Evolutionary conservation across 768 basidiomycete genomes (phyloP).

Genomic region (Collybia nuda): DNA sequence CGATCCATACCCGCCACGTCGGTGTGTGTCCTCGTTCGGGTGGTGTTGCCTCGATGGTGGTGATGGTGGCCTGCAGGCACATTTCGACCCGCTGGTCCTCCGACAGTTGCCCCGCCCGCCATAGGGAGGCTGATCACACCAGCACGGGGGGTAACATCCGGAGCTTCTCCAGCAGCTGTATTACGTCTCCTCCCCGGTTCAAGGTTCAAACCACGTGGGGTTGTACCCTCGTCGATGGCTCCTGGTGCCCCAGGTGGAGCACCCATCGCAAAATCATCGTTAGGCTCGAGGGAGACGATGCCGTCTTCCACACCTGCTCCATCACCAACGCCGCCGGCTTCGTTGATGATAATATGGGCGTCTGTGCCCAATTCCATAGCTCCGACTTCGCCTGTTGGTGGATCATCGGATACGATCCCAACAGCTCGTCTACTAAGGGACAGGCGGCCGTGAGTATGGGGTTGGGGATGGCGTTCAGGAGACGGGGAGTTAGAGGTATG

Average conservation of each 20-base stretch:
- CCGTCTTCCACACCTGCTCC: conserved; percentile 69
- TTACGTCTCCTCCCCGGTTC: conserved; percentile 21
- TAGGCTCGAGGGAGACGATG: conserved; percentile 74
- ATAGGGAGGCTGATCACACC: conserved; percentile 54
- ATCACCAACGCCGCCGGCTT: conserved; percentile 23
- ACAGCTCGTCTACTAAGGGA: conserved; percentile 26
- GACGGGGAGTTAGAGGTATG: conserved; percentile 29
- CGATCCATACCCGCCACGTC: conserved; percentile 3
- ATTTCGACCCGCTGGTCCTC: neutral
- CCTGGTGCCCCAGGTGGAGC: conserved; percentile 89
- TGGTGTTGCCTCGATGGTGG: conserved; percentile 26
- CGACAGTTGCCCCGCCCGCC: conserved; percentile 6
- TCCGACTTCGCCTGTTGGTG: conserved; percentile 20
- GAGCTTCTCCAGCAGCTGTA: conserved; percentile 29
- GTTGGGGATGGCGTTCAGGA: conserved; percentile 24
- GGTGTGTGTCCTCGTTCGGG: conserved; percentile 17
- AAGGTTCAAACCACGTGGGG: conserved; percentile 18
- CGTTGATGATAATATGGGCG: conserved; percentile 45
- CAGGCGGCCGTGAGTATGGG: conserved; percentile 17
- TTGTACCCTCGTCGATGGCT: conserved; percentile 46
- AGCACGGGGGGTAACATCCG: conserved; percentile 66
- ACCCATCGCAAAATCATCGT: conserved; percentile 88
- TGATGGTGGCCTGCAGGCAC: conserved; percentile 4
- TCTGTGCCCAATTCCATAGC: conserved; percentile 24
- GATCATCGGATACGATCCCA: conserved; percentile 41